These are phyloP conservation scores for Coemansia interrupta DNA, from an alignment of 192 early-diverging fungal genomes.

Conservation along the genomic window DNA sequence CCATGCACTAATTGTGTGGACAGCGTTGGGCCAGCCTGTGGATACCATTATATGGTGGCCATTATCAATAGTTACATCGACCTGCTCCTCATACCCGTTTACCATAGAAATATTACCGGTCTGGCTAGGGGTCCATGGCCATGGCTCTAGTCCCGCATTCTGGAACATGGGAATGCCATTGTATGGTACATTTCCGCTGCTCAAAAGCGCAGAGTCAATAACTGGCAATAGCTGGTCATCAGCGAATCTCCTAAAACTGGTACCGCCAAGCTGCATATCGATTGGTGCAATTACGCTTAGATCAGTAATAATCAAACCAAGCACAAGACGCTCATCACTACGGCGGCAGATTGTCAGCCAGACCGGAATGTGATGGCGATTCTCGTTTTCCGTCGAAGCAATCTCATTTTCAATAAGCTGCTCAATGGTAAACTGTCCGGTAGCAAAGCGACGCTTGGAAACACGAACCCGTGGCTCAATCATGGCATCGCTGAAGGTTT, in stretches of 20 bases:
- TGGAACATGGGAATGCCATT: slow-evolving; percentile 11
- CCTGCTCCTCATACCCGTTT: slow-evolving; percentile 10
- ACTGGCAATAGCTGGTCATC: slow-evolving; percentile 7
- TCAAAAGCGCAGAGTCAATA: slow-evolving; percentile 10
- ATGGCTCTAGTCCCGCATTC: slow-evolving; percentile 24
- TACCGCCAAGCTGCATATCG: background rate
- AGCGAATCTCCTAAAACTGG: slow-evolving; percentile 7
- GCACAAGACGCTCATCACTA: slow-evolving; percentile 19
- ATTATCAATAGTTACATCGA: slow-evolving; percentile 1
- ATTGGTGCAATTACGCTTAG: slow-evolving; percentile 8
- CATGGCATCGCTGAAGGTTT: slow-evolving; percentile 16
- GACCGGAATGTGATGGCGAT: slow-evolving; percentile 23
- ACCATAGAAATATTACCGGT: background rate
- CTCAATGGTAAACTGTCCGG: slow-evolving; percentile 2
- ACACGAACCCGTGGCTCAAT: slow-evolving; percentile 37
- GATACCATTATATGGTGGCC: slow-evolving; percentile 14
- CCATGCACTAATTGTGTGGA: slow-evolving; percentile 22
- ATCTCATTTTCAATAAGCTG: slow-evolving; percentile 25
- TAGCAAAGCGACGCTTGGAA: slow-evolving; percentile 18
- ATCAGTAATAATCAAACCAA: slow-evolving; percentile 28
- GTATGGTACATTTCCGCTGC: slow-evolving; percentile 4
- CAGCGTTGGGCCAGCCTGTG: slow-evolving; percentile 7
- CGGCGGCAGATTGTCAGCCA: slow-evolving; percentile 27
- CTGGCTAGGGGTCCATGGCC: slow-evolving; percentile 25
- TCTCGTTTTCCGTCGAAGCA: slow-evolving; percentile 25